Percentiles rank a stretch among this genome's conserved stretches.
Evolutionary conservation across 2,329 filamentous ascomycete genomes (phyloP).

Genomic region (Aureobasidium leucospermi): DNA sequence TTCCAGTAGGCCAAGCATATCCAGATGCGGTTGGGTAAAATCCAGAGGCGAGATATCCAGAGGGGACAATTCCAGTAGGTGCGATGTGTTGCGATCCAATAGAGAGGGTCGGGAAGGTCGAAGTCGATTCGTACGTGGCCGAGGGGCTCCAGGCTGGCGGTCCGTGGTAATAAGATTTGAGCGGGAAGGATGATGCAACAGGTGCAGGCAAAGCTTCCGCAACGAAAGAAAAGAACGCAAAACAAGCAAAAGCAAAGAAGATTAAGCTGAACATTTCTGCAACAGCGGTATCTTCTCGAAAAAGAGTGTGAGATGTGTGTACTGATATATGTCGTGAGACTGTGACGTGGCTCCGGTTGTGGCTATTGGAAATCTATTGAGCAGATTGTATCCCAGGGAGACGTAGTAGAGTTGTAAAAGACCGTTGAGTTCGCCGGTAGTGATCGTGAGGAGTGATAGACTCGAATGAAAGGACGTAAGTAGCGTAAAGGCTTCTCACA

Average conservation of each 20-base stretch:
- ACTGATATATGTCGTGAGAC: constrained; percentile 9
- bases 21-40: constrained; percentile 14
- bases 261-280: constrained; percentile 14
- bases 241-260: constrained; percentile 12
- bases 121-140: constrained; percentile 12
- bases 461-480: constrained; percentile 12
- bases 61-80: constrained; percentile 8
- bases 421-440: constrained; percentile 43
- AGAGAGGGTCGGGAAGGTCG: constrained; percentile 7
- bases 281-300: constrained; percentile 4
- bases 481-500: constrained; percentile 12
- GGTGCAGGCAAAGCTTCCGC: constrained; percentile 14
- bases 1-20: constrained; percentile 15
- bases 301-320: background rate
- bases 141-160: constrained; percentile 10
- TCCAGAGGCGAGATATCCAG: constrained; percentile 11
- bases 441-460: constrained; percentile 9
- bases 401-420: constrained; percentile 31
- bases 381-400: constrained; percentile 11
- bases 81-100: constrained; percentile 6
- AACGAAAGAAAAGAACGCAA: constrained; percentile 8
- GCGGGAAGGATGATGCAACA: constrained; percentile 1
- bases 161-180: constrained; percentile 9
- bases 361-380: constrained; percentile 10
- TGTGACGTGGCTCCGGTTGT: constrained; percentile 10